A percentile compares a stretch with the other conserved stretches of the same genome.
Conservation (phyloP, 2,329 filamentous ascomycete species). For the Colletotrichum phormii region DNA sequence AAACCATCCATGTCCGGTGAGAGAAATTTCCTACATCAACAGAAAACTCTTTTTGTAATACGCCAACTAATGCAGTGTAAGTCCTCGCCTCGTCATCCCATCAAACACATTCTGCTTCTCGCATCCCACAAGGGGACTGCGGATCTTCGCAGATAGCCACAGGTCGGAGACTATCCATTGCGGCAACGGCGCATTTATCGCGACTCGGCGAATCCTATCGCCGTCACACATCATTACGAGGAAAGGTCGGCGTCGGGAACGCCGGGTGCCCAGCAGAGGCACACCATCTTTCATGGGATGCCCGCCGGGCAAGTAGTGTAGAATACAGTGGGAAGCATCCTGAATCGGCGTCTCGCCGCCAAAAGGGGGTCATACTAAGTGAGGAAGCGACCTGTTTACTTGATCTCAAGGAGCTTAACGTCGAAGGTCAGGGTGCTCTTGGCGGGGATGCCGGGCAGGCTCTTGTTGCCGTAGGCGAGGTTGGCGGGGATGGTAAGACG, state of each 20-base stretch:
- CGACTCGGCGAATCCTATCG: conserved; percentile 34
- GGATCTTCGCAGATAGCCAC: conserved; percentile 56
- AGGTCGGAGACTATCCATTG: conserved; percentile 61
- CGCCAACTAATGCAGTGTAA: conserved; percentile 64
- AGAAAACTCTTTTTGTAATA: conserved; percentile 52
- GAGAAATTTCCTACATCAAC: conserved; percentile 39
- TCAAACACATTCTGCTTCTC: conserved; percentile 53
- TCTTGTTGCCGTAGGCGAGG: conserved; percentile 90
- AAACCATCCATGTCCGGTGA: conserved; percentile 34
- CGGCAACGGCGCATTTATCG: conserved; percentile 49
- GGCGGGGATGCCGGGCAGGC: conserved; percentile 84
- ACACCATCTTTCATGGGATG: conserved; percentile 21
- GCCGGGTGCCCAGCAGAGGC: conserved; percentile 13
- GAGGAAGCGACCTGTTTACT: conserved; percentile 62
- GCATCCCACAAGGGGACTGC: conserved; percentile 43
- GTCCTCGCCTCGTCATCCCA: conserved; percentile 63
- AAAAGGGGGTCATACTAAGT: conserved; percentile 5
- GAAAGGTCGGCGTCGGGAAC: conserved; percentile 28
- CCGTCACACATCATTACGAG: conserved; percentile 38
- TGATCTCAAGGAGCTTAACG: conserved; percentile 86
- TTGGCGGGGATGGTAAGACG: conserved; percentile 89
- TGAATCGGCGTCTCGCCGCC: conserved; percentile 28
- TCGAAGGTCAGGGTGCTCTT: conserved; percentile 96
- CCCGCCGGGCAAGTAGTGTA: conserved; percentile 25
- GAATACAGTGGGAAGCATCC: conserved; percentile 28